Evolutionary conservation across 2,329 filamentous ascomycete genomes (phyloP), one percentile per base, ranked within the genome.

Genomic region (Cladosporium sp.): DNA sequence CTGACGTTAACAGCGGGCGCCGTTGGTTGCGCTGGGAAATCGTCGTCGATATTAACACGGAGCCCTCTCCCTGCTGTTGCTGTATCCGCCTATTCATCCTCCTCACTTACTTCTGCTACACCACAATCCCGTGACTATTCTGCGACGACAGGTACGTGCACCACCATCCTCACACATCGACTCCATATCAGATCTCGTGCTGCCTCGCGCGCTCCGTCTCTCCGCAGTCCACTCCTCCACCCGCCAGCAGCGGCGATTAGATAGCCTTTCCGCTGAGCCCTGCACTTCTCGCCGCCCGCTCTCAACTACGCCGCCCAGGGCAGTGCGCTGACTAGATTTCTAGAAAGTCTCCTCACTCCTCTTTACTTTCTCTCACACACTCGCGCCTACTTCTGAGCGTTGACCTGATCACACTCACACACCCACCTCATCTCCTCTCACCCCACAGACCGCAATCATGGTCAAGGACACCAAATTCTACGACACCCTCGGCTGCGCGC

Each of bases 381-480:
- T 62, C 59, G 23, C 59, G 30, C 46, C 28, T 39, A 43, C 30
- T 8, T 5, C 13, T 14, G 43, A 61, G 58, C 43, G 36, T 16
- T 21, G 25, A 49, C 21, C 16, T 13, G n/a, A 59, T 46, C 39
- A 21, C 21, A 46, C 57, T n/a, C 26, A 58, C 30, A 43, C 51
- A 58, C 32, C 23, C 1, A 28, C n/a, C 57, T 13, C 57, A 32
- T 18, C 30, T 61, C 32, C n/a, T 32, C 32, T 21, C 26, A 18
- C 48, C 26, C n/a, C 49, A 32, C 63, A 65, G 54, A 67, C 66
- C 74, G 71, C 72, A 71, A 89, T 75, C 64, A 93, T 93, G 91
- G 90, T 89, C 70, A 91, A 90, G 77, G 91, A 93, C 74, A 91
- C 88, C 43, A 91, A 91, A 78, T 85, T 87, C 77, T 95, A 95